phyloP scores from a whole-genome alignment of 805 yeast species.

The Candida corydali region DNA sequence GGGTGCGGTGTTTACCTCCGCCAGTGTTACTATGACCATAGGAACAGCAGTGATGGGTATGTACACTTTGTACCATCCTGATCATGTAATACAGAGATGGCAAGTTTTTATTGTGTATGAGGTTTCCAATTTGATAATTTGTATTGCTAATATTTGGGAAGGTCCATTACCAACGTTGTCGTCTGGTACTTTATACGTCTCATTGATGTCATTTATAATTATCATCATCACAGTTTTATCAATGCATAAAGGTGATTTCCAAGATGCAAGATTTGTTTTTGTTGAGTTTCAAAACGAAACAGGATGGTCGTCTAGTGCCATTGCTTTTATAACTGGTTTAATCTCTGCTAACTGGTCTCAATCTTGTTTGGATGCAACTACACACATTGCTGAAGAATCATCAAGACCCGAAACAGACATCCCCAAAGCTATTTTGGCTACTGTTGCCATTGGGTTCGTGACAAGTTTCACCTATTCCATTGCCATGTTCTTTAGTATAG shows the following conservation, averaged over 20 bases:
- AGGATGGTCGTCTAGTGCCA: conserved; percentile 29
- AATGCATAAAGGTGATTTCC: conserved; percentile 31
- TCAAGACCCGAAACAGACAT: conserved; percentile 31
- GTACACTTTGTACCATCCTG: conserved; percentile 32
- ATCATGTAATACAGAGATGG: conserved; percentile 30
- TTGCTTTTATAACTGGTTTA: conserved; percentile 35
- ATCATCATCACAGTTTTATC: conserved; percentile 36
- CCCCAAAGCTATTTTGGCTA: conserved; percentile 36
- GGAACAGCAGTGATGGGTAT: conserved; percentile 34
- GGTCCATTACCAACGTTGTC: conserved; percentile 32
- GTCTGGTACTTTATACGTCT: conserved; percentile 29
- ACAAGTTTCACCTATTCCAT: conserved; percentile 37
- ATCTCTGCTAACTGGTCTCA: conserved; percentile 37
- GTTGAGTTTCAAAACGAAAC: conserved; percentile 17
- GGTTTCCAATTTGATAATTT: conserved; percentile 27
- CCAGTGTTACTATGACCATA: conserved; percentile 35
- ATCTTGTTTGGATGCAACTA: conserved; percentile 37
- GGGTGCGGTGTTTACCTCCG: conserved; percentile 37
- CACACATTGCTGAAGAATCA: conserved; percentile 41
- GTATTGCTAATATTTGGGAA: conserved; percentile 34
- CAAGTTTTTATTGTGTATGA: conserved; percentile 34
- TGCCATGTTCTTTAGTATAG: conserved; percentile 37
- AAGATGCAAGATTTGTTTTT: conserved; percentile 22
- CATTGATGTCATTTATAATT: conserved; percentile 28
- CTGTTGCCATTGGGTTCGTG: conserved; percentile 37